These are phyloP conservation scores for Dactylellina cionopaga DNA, from an alignment of 2,329 filamentous ascomycete genomes.

Conservation along the genomic window DNA sequence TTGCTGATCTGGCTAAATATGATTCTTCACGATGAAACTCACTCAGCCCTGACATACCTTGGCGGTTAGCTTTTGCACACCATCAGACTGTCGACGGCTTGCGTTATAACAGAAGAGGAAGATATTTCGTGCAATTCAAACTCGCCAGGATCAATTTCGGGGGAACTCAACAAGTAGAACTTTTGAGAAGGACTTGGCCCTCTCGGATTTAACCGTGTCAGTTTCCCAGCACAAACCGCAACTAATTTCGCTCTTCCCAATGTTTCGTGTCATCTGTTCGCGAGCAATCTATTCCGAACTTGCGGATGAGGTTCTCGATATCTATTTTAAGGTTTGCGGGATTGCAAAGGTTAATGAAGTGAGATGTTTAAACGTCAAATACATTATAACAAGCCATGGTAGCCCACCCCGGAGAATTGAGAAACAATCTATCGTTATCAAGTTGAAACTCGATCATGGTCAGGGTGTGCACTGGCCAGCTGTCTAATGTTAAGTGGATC, in stretches of 20 bases:
- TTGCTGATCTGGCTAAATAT: conserved; percentile 42
- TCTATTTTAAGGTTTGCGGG: conserved; percentile 12
- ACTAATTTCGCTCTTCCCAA: conserved; percentile 1
- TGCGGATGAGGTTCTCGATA: neutral
- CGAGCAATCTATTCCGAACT: neutral
- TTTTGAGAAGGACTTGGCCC: neutral
- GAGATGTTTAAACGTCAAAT: neutral
- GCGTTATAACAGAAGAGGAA: neutral
- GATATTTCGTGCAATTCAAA: neutral
- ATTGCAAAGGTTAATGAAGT: conserved; percentile 6
- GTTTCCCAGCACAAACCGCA: too few relatives aligned
- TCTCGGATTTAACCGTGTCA: conserved; percentile 34
- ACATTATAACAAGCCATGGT: conserved; percentile 14
- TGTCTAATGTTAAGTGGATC: conserved; percentile 4
- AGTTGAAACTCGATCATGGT: conserved; percentile 13
- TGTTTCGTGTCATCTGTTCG: conserved; percentile 22
- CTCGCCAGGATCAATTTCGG: conserved; percentile 31
- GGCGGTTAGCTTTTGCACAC: conserved; percentile 33
- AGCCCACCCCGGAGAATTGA: conserved; percentile 5
- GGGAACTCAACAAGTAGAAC: conserved; percentile 15
- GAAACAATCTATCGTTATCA: conserved; percentile 15
- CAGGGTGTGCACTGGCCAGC: conserved; percentile 43
- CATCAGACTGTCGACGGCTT: conserved; percentile 23
- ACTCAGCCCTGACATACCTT: conserved; percentile 47
- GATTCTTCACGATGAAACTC: conserved; percentile 47